Base-by-base conservation (phyloP, 2,329 filamentous ascomycete genomes). In the Didymella segeticola region DNA sequence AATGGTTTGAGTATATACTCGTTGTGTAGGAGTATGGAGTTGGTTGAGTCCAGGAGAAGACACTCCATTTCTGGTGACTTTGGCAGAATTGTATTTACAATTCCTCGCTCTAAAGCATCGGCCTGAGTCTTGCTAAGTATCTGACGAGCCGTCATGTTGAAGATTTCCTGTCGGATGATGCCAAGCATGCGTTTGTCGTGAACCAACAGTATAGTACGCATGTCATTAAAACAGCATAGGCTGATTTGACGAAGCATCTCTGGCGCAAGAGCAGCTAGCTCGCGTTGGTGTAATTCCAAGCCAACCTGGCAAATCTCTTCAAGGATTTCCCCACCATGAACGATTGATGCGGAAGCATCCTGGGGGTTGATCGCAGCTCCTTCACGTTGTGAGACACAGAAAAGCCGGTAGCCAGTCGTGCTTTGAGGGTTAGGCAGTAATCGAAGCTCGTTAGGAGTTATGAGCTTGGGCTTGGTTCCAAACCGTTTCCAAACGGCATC, bases 131-230 rank as follows among this genome's bases (percentile, higher is more conserved):
- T 22, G 26, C 19, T 33, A 15, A 45, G 19, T 25, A 45, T 27
- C 27, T 20, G 17, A 25, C 42, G 42, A 45, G 15, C 15, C 42
- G 22, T 25, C 26, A 45, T 31, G 22, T 45, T 45, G 26, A 27
- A 25, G 9, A 45, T 45, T n/a, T 45, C 42, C n/a, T 45, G 27
- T 9, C 42, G 42, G 7, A 45, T 17, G 29, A 45, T 25, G 12
- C 42, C 42, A 45, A 45, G 42, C 42, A 45, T 45, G 15, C 42
- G 26, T 27, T 45, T 45, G 29, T 45, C 42, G 29, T 45, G 42
- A 34, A 45, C 42, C 29, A 45, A 19, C 17, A 45, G 42, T 22
- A 45, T 34, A 25, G 42, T 31, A 31, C 42, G 42, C 29, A 45
- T 45, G 29, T 45, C 42, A 45, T 45, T 45, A 25, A 45, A 45